Base-by-base conservation (phyloP, 148 eudicot genomes). In the Rhododendron molle region DNA sequence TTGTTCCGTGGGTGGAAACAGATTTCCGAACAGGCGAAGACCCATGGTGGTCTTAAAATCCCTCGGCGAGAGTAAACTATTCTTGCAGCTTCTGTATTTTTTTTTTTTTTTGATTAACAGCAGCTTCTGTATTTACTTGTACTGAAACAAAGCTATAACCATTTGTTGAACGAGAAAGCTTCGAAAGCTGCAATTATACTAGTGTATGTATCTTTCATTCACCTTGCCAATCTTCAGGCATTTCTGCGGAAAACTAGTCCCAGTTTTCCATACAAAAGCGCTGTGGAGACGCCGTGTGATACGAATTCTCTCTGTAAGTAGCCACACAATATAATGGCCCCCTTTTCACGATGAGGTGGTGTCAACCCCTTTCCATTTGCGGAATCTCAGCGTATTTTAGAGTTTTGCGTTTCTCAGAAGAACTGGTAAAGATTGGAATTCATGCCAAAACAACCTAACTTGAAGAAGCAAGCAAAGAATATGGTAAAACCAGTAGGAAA, bases 1-100 rank as follows among this genome's bases (percentile, higher is more conserved):
- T 95, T 80, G 93, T 93, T 87, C 98, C 98, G 67, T 95, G 98
- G 98, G 89, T 89, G 21, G 98, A 95, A 86, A 93, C 95, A n/a
- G 98, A 95, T 89, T 95, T 95, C 88, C 92, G 98, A 91, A 95
- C 96, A 34, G 98, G 98, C 26, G 95, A 93, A 2, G 88, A 83
- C 69, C 96, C 98, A 85, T 95, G 98, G 98, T 95, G 98, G 98
- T 52, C 95, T 83, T 95, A 91, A 87, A 71, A 1, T 34, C 9
- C 40, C 43, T 73, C 3, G 34, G 15, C 77, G 2, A 73, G 69
- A 60, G 28, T 54, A 18, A 62, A 62, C 71, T 62, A 8, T 23
- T n/a, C 71, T 62, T 23, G 71, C 71, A 23, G 71, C 36, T 30
- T 30, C 34, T 69, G 74, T 4, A 69, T 69, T 69, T 69, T n/a